Evolutionary conservation across 2,329 filamentous ascomycete species (phyloP).

Genomic region (Talaromyces sp.): DNA sequence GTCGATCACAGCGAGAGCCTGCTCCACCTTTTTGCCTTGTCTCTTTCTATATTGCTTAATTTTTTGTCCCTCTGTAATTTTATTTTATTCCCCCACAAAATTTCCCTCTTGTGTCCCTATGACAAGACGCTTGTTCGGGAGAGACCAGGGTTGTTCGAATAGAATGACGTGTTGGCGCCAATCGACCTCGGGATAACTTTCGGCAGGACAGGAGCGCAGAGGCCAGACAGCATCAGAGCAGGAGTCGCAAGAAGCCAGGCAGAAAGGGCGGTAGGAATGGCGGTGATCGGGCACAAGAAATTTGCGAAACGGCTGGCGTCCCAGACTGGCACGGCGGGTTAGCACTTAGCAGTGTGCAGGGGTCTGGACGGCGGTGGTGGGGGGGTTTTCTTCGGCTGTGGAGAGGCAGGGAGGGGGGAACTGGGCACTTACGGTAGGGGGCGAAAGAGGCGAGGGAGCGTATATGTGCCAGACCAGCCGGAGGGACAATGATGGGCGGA

Average conservation of each 20-base stretch:
- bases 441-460: not conserved
- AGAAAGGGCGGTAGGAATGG: not conserved
- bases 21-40: not conserved
- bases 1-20: conserved; percentile 3
- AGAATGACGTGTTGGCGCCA: not conserved
- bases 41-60: not conserved
- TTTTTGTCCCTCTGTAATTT: not conserved
- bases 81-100: not conserved
- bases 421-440: not conserved
- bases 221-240: not conserved
- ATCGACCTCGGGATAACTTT: not conserved
- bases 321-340: not conserved
- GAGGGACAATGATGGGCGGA: not conserved
- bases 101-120: not conserved
- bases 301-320: not conserved
- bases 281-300: not conserved
- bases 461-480: not conserved
- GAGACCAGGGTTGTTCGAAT: not conserved
- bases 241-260: not conserved
- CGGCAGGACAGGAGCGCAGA: not conserved
- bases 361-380: not conserved
- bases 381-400: not conserved
- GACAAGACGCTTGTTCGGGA: not conserved
- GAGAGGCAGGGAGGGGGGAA: not conserved
- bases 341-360: not conserved